Evolutionary conservation across 2,329 filamentous ascomycete genomes (phyloP), one percentile per base, ranked within the genome.

Genomic region (Fonsecaea erecta): DNA sequence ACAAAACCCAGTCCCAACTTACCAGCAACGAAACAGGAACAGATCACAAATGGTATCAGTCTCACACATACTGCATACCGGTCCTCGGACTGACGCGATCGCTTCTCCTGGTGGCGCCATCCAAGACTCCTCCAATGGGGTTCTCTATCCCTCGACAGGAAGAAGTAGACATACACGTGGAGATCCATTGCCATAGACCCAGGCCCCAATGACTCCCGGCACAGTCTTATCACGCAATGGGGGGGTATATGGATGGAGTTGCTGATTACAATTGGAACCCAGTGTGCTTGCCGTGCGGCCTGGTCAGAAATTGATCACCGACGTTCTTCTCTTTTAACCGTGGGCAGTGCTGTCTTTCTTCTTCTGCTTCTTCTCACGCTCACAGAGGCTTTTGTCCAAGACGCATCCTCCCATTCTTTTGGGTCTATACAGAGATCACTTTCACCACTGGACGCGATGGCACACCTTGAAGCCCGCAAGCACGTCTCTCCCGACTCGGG

Each of bases 401-500:
- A 43, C 7, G 1, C 2, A 18, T 21, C 5, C n/a, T 40, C 35
- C n/a, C n/a, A 1, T 18, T 18, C 16, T 9, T 43, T 18, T n/a
- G n/a, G 16, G 1, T 43, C 12, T 43, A 18, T 18, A 43, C 16
- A 43, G 5, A 6, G 16, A 30, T 30, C n/a, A 11, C 37, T 8
- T 18, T 43, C n/a, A 43, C 52, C 30, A 4, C 28, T 32, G n/a
- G n/a, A n/a, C n/a, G 3, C 37, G 24, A 77, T 78, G 75, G 77
- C 77, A 46, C 72, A 78, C 53, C 77, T 84, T 3, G 80, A 82
- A 73, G 70, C 81, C 3, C 75, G 76, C 48, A 81, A 83, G 37
- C 78, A 83, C 68, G 78, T 84, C 40, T 83, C 81, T 5, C 77
- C 79, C 4, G 81, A 83, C 68, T 84, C 82, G 1, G 81, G 81